phyloP scores from a whole-genome alignment of 441 rosid species.

The Geranium incanum region DNA sequence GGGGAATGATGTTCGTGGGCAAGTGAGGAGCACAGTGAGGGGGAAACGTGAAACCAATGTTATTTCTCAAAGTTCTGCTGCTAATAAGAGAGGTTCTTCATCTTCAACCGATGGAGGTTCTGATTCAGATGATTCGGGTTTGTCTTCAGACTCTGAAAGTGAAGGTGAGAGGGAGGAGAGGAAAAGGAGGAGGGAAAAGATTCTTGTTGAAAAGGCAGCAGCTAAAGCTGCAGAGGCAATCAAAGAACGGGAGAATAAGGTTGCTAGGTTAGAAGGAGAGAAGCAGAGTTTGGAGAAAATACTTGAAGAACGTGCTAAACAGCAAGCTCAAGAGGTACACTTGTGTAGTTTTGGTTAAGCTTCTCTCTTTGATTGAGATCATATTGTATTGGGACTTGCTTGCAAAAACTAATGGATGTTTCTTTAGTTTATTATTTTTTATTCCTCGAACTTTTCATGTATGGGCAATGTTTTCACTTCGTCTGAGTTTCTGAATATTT shows the following conservation, averaged over 20 bases:
- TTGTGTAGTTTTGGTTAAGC: background rate
- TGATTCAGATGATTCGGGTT: conserved; percentile 59
- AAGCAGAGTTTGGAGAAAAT: conserved; percentile 90
- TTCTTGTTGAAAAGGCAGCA: conserved; percentile 72
- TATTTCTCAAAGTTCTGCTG: conserved; percentile 35
- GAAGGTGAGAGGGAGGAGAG: conserved; percentile 77
- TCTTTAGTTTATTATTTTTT: background rate
- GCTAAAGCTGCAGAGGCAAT: conserved; percentile 68
- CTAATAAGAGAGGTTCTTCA: conserved; percentile 33
- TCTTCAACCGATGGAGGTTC: conserved; percentile 37
- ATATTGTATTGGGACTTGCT: background rate
- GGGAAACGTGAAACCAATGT: conserved; percentile 32
- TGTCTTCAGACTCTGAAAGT: conserved; percentile 70
- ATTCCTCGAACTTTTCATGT: background rate
- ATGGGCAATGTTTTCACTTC: background rate
- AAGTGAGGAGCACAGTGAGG: conserved; percentile 27
- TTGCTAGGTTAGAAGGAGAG: conserved; percentile 92
- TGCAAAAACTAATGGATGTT: background rate
- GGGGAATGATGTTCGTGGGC: conserved; percentile 32
- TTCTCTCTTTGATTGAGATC: background rate
- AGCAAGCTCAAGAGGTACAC: conserved; percentile 83
- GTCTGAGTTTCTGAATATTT: background rate
- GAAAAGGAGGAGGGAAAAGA: conserved; percentile 55
- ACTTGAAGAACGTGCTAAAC: conserved; percentile 88
- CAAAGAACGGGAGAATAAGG: conserved; percentile 77